Evolutionary conservation across 768 basidiomycete species (phyloP).

Genomic region (Leccinellum rugosiceps): DNA sequence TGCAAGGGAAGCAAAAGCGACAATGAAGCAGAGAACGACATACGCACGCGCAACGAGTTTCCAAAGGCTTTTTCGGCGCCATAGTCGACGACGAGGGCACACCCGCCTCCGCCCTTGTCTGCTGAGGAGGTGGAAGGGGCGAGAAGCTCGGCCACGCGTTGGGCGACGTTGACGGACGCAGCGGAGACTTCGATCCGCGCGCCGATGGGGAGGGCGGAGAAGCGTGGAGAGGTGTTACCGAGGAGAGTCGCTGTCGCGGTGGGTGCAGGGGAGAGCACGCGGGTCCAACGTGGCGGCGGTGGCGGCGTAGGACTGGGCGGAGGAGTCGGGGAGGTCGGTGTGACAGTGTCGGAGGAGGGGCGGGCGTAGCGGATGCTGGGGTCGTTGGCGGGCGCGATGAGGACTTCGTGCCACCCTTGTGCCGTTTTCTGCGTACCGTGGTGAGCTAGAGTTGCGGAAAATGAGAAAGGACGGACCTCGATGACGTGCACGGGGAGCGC

Average conservation of each 20-base stretch:
- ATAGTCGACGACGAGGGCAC: constrained; percentile 87
- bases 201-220: constrained; percentile 63
- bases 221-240: constrained; percentile 65
- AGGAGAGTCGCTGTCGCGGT: constrained; percentile 54
- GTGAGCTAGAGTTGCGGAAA: not conserved
- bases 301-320: not conserved
- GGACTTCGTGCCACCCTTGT: constrained; percentile 83
- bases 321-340: not conserved
- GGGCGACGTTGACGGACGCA: constrained; percentile 63
- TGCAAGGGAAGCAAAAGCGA: not conserved
- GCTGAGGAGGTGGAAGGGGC: not conserved
- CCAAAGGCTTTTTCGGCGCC: constrained; percentile 69
- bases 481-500: constrained; percentile 90
- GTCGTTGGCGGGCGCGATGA: constrained; percentile 53
- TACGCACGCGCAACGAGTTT: constrained; percentile 76
- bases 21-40: not conserved
- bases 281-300: constrained; percentile 45
- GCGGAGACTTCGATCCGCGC: constrained; percentile 80
- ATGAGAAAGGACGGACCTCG: constrained; percentile 50
- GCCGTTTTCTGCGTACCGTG: constrained; percentile 55
- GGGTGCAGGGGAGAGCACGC: constrained; percentile 62
- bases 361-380: constrained; percentile 31
- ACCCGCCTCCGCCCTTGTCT: constrained; percentile 34
- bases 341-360: constrained; percentile 13
- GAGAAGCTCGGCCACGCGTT: constrained; percentile 65